Percentiles rank a stretch among this genome's conserved stretches.
Evolutionary conservation across 2,329 filamentous ascomycete species (phyloP).

Genomic region (Dendrostoma leiphaemia): DNA sequence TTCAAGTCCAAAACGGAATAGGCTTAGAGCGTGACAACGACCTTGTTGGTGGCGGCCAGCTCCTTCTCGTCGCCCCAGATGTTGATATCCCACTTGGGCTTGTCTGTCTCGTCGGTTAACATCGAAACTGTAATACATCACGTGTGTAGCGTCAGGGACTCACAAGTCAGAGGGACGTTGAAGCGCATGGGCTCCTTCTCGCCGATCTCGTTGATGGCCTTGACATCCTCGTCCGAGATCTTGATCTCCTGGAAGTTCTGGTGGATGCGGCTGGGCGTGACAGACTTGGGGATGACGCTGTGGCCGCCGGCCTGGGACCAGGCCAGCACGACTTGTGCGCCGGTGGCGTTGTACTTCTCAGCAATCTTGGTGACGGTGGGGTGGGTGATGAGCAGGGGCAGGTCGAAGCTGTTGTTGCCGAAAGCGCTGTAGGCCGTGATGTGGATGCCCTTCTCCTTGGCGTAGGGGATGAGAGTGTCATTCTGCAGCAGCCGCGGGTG

Average conservation of each 20-base stretch:
- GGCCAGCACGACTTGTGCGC: slow-evolving; percentile 50
- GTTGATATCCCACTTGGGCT: slow-evolving; percentile 55
- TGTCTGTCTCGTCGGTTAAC: slow-evolving; percentile 31
- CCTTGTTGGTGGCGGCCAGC: slow-evolving; percentile 46
- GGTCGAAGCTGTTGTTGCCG: slow-evolving; percentile 42
- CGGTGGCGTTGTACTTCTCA: slow-evolving; percentile 44
- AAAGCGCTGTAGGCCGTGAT: slow-evolving; percentile 63
- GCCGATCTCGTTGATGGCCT: slow-evolving; percentile 61
- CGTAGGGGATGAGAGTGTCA: slow-evolving; percentile 58
- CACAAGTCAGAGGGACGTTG: slow-evolving; percentile 43
- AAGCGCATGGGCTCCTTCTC: slow-evolving; percentile 42
- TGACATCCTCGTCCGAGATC: slow-evolving; percentile 56
- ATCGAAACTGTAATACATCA: not conserved
- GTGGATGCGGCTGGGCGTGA: slow-evolving; percentile 65
- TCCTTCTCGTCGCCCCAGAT: slow-evolving; percentile 55
- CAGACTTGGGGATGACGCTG: slow-evolving; percentile 73
- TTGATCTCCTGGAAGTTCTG: slow-evolving; percentile 69
- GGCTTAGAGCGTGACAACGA: slow-evolving; percentile 33
- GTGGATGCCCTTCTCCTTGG: slow-evolving; percentile 62
- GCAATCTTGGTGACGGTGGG: slow-evolving; percentile 55
- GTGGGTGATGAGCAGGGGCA: slow-evolving; percentile 57
- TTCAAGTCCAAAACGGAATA: not conserved
- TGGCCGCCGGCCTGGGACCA: slow-evolving; percentile 60
- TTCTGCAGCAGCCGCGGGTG: slow-evolving; percentile 60
- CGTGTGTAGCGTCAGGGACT: slow-evolving; percentile 20